These are phyloP conservation scores for Stephania cephalantha DNA, from an alignment of 164 flowering plant species.

Conservation along the genomic window DNA sequence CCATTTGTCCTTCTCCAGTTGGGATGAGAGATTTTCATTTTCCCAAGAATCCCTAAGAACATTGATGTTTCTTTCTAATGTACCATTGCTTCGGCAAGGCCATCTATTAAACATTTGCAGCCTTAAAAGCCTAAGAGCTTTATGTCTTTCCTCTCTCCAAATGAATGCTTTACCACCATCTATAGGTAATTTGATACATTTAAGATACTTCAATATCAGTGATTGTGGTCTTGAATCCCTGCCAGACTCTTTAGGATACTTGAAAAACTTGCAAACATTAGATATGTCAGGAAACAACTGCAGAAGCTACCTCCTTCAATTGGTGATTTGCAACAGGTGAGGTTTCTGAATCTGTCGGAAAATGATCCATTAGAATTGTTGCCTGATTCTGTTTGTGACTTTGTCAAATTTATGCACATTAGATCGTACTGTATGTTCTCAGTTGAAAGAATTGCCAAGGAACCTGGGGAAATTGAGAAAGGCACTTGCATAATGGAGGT, in stretches of 20 bases:
- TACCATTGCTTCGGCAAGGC: neutral
- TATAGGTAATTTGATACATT: neutral
- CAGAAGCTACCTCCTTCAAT: neutral
- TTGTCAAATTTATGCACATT: neutral
- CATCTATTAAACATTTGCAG: neutral
- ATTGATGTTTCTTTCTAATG: neutral
- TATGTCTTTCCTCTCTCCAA: neutral
- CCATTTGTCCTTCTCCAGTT: neutral
- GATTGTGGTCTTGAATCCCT: neutral
- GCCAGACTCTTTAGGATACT: neutral
- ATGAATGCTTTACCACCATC: neutral
- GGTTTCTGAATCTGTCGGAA: neutral
- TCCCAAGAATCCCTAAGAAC: neutral
- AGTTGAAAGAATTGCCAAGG: neutral
- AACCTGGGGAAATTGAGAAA: slow-evolving; percentile 1
- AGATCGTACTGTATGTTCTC: neutral
- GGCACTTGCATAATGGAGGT: neutral
- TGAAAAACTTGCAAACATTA: neutral
- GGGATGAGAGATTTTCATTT: neutral
- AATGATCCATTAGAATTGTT: neutral
- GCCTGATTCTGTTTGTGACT: neutral
- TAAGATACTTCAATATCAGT: slow-evolving; percentile 10
- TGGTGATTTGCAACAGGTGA: neutral
- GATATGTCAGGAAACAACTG: neutral
- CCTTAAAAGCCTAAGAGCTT: neutral